A percentile compares a stretch with the other conserved stretches of the same genome.
These are phyloP conservation scores for Dioscorea dumetorum DNA, from an alignment of 106 monocot genomes.

Conservation along the genomic window DNA sequence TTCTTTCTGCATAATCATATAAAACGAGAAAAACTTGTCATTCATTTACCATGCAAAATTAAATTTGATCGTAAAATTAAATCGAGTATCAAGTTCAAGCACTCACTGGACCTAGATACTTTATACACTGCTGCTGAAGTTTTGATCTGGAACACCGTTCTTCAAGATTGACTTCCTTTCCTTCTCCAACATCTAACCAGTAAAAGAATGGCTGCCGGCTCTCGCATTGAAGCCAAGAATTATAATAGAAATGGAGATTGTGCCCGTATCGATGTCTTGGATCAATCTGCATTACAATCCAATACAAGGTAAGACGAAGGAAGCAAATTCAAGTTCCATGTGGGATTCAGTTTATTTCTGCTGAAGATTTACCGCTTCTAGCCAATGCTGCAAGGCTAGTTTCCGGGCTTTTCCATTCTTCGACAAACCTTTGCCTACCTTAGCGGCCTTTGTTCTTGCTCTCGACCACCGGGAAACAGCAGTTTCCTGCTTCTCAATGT, in stretches of 20 bases:
- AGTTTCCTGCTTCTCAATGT: slow-evolving; percentile 67
- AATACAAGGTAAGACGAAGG: too few species aligned
- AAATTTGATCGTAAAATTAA: too few species aligned
- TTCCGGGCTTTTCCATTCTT: slow-evolving; percentile 86
- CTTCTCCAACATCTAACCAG: slow-evolving; percentile 97
- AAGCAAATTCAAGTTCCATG: too few species aligned
- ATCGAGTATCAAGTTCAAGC: not conserved
- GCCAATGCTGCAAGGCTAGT: slow-evolving; percentile 98
- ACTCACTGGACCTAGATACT: slow-evolving; percentile 91
- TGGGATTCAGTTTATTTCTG: too few species aligned
- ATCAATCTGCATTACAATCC: slow-evolving; percentile 49
- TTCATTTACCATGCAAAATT: too few species aligned
- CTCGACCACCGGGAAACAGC: slow-evolving; percentile 77
- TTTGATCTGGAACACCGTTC: slow-evolving; percentile 54
- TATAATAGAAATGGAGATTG: slow-evolving; percentile 93
- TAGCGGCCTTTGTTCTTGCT: slow-evolving; percentile 80
- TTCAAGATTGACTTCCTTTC: slow-evolving; percentile 70
- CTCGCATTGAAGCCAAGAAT: slow-evolving; percentile 72
- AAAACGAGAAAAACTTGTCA: too few species aligned
- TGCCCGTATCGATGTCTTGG: slow-evolving; percentile 98
- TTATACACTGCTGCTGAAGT: slow-evolving; percentile 93
- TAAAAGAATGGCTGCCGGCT: slow-evolving; percentile 98
- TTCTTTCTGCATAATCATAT: slow-evolving; percentile 54
- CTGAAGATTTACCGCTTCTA: slow-evolving; percentile 69
- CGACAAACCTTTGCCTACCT: slow-evolving; percentile 92